Conservation (phyloP, 2,329 filamentous ascomycete genomes). For the Claviceps maximensis region DNA sequence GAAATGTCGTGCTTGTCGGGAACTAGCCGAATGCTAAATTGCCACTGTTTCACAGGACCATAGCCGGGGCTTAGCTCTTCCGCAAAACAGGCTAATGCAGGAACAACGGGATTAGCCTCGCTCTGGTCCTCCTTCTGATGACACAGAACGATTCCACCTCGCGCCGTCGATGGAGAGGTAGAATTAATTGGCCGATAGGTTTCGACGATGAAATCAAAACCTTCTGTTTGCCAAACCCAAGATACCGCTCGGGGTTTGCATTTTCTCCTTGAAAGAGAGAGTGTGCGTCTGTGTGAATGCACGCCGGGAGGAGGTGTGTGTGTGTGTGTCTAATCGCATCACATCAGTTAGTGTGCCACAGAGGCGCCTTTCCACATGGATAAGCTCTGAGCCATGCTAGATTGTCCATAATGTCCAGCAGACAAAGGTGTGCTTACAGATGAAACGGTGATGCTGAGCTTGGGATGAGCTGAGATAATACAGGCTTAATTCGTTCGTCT, state of each 20-base stretch:
- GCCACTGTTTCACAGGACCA: constrained; percentile 17
- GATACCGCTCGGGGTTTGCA: not conserved
- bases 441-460: not conserved
- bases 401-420: not conserved
- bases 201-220: not conserved
- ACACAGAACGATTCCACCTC: constrained; percentile 6
- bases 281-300: too few relatives aligned
- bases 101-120: constrained; percentile 15
- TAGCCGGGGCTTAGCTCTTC: constrained; percentile 5
- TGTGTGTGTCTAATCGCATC: not conserved
- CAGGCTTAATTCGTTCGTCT: not conserved
- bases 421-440: not conserved
- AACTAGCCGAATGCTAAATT: constrained; percentile 10
- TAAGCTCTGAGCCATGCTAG: not conserved
- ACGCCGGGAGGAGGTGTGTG: too few relatives aligned
- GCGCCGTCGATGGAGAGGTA: not conserved
- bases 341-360: not conserved
- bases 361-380: not conserved
- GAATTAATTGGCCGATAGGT: not conserved
- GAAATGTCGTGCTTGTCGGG: constrained; percentile 5
- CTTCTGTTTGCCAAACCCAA: not conserved
- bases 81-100: constrained; percentile 17
- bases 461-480: not conserved
- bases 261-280: not conserved
- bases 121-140: not conserved